Percentiles rank a stretch among this genome's conserved stretches.
These are phyloP conservation scores for Gaultheria prostrata DNA, from an alignment of 148 eudicot species.

Conservation along the genomic window DNA sequence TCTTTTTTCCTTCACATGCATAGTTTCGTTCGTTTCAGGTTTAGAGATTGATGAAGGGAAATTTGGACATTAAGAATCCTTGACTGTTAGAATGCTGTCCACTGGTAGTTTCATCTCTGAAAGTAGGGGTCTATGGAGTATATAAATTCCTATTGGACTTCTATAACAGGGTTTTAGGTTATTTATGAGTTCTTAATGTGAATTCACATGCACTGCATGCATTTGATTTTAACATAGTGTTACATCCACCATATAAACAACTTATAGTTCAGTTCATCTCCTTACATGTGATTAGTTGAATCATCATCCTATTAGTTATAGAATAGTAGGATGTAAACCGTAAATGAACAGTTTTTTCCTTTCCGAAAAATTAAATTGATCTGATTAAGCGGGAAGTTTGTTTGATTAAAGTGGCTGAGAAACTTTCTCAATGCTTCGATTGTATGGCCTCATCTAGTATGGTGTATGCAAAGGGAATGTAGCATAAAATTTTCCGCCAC, in stretches of 20 bases:
- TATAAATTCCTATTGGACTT: slow-evolving; percentile 1
- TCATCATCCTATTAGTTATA: neutral
- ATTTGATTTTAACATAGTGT: neutral
- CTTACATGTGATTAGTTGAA: neutral
- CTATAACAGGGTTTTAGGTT: neutral
- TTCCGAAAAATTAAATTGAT: neutral
- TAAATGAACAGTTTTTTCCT: neutral
- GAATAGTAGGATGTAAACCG: neutral
- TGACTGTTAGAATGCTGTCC: neutral
- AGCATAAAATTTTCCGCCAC: neutral
- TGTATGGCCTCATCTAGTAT: neutral
- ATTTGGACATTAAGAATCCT: neutral
- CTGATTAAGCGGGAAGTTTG: neutral
- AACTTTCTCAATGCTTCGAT: neutral
- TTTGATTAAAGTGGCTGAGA: neutral
- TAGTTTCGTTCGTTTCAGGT: neutral
- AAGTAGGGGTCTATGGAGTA: neutral
- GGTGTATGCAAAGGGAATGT: neutral
- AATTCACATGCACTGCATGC: neutral
- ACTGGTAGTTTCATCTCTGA: neutral
- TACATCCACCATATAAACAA: neutral
- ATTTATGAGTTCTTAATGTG: neutral
- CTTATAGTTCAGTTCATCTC: neutral
- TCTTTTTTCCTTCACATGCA: neutral
- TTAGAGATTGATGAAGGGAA: neutral